A percentile compares a stretch with the other conserved stretches of the same genome.
Conservation (phyloP, 2,329 filamentous ascomycete species). For the Talaromyces pinophilus region DNA sequence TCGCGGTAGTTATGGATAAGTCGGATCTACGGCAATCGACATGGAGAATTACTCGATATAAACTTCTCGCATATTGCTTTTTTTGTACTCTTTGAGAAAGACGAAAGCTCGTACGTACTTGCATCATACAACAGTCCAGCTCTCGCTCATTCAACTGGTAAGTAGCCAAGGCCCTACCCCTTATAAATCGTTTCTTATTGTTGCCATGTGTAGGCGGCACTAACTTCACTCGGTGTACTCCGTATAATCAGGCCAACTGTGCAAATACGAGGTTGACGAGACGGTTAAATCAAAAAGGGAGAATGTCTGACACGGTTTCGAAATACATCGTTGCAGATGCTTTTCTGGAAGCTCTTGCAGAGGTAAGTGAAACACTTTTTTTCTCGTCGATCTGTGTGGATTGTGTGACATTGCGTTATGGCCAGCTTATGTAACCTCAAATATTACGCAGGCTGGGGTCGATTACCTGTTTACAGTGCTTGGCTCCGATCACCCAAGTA, state of each 20-base stretch:
- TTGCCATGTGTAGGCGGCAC: neutral
- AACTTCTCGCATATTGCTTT: constrained; percentile 5
- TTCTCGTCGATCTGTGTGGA: neutral
- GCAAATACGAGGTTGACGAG: neutral
- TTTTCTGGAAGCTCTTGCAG: constrained; percentile 26
- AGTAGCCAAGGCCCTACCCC: neutral
- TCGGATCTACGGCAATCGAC: neutral
- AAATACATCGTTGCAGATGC: constrained; percentile 25
- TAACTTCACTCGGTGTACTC: neutral
- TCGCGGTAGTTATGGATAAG: neutral
- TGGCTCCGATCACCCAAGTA: constrained; percentile 27
- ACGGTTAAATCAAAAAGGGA: neutral
- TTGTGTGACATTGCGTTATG: neutral
- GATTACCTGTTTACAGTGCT: constrained; percentile 26
- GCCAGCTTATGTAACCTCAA: constrained; percentile 17
- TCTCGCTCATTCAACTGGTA: neutral
- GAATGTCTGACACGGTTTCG: constrained; percentile 15
- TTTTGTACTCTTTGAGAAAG: neutral
- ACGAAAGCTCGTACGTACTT: neutral
- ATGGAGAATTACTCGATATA: constrained; percentile 4
- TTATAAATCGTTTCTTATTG: neutral
- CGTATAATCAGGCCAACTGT: neutral
- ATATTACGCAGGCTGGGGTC: constrained; percentile 22
- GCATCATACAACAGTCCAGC: neutral
- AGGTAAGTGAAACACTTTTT: constrained; percentile 19